A percentile compares a stretch with the other conserved stretches of the same genome.
Conservation (phyloP, 2,329 filamentous ascomycete species). For the Exophiala mesophila region DNA sequence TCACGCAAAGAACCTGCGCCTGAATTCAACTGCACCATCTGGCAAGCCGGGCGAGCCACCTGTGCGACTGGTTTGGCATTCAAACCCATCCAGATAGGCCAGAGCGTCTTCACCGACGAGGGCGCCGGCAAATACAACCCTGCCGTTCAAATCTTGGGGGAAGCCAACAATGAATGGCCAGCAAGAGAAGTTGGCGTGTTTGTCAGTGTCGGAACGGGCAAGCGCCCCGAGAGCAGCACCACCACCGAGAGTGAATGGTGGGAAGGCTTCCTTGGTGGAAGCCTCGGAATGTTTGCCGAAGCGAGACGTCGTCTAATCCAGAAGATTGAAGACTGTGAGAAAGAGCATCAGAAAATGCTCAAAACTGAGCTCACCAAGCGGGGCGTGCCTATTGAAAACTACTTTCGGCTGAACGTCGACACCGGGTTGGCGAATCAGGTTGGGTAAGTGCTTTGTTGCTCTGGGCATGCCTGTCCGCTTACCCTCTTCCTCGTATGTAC, state of each 20-base stretch:
- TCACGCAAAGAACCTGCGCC: slow-evolving; percentile 85
- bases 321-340: slow-evolving; percentile 94
- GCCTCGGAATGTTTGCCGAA: slow-evolving; percentile 83
- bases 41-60: slow-evolving; percentile 95
- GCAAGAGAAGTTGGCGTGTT: slow-evolving; percentile 89
- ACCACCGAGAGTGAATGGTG: slow-evolving; percentile 74
- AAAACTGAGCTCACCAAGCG: slow-evolving; percentile 71
- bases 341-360: slow-evolving; percentile 80
- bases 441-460: slow-evolving; percentile 72
- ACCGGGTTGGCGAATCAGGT: slow-evolving; percentile 63
- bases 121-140: slow-evolving; percentile 90
- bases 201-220: slow-evolving; percentile 89
- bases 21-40: slow-evolving; percentile 91
- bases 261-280: slow-evolving; percentile 70
- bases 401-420: slow-evolving; percentile 95
- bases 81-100: slow-evolving; percentile 90
- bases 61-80: slow-evolving; percentile 87
- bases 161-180: slow-evolving; percentile 93
- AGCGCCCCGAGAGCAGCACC: slow-evolving; percentile 68
- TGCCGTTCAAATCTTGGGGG: slow-evolving; percentile 76
- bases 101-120: slow-evolving; percentile 91
- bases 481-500: background rate
- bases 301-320: slow-evolving; percentile 75
- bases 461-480: background rate
- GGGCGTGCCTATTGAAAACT: slow-evolving; percentile 80